Evolutionary conservation across 73 alveolate genomes (phyloP).

Genomic region (Stentor coeruleus): DNA sequence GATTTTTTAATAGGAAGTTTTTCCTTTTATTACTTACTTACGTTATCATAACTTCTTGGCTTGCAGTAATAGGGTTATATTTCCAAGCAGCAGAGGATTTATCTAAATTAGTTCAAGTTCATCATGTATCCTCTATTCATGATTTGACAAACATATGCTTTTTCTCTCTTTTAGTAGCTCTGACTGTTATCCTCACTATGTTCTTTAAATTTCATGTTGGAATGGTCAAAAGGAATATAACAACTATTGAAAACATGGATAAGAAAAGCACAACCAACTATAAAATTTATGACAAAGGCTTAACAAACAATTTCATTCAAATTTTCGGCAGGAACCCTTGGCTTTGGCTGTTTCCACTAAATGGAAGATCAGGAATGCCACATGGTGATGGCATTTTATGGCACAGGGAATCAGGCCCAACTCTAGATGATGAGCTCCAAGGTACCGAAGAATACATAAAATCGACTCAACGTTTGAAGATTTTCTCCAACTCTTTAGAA

Average conservation of each 20-base stretch:
- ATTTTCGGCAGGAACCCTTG: conserved; percentile 73
- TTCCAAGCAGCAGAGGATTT: conserved; percentile 30
- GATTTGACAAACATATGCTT: conserved; percentile 32
- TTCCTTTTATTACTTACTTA: conserved; percentile 69
- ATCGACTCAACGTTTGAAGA: too few species aligned
- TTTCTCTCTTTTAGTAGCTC: conserved; percentile 34
- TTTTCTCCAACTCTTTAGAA: too few species aligned
- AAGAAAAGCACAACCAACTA: conserved; percentile 39
- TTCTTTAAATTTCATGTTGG: conserved; percentile 83
- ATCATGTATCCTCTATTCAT: conserved; percentile 28
- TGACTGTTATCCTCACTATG: conserved; percentile 61
- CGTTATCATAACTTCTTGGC: conserved; percentile 48
- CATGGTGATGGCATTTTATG: conserved; percentile 84
- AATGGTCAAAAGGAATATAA: conserved; percentile 70
- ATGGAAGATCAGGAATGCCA: conserved; percentile 71
- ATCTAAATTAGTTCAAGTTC: neutral
- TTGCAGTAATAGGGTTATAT: conserved; percentile 34
- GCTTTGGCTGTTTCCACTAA: conserved; percentile 76
- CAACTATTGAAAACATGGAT: conserved; percentile 92
- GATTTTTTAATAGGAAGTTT: conserved; percentile 82
- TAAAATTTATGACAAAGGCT: conserved; percentile 50
- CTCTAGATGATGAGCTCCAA: neutral
- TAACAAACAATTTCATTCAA: conserved; percentile 65
- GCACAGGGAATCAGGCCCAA: conserved; percentile 27
- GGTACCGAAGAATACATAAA: conserved; percentile 1